A percentile compares a stretch with the other conserved stretches of the same genome.
phyloP scores from a whole-genome alignment of 805 yeast genomes.

The Starmerella stigmatis region DNA sequence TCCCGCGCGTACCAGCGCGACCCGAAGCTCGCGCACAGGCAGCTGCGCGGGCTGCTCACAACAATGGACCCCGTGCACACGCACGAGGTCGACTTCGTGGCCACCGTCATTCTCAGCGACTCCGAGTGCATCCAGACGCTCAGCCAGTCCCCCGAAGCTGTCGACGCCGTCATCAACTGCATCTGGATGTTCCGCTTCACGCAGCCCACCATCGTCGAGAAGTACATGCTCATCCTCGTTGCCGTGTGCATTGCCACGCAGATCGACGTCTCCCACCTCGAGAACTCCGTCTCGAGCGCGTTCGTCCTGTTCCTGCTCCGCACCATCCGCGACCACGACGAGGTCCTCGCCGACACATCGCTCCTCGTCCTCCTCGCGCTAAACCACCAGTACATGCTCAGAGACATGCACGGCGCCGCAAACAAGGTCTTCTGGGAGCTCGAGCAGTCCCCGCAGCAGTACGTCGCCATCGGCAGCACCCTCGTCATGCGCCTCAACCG shows the following conservation, averaged over 20 bases:
- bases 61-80: constrained; percentile 13
- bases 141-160: neutral
- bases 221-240: constrained; percentile 36
- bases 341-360: constrained; percentile 39
- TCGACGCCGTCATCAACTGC: constrained; percentile 32
- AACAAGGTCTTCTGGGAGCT: constrained; percentile 52
- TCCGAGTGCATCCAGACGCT: neutral
- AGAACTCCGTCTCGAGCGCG: constrained; percentile 32
- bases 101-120: constrained; percentile 8
- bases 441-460: constrained; percentile 35
- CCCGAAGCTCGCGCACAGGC: constrained; percentile 1
- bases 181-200: constrained; percentile 34
- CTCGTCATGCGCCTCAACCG: constrained; percentile 69
- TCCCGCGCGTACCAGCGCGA: constrained; percentile 15
- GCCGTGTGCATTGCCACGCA: constrained; percentile 8
- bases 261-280: constrained; percentile 4
- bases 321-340: constrained; percentile 34
- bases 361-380: constrained; percentile 62
- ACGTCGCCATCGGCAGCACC: constrained; percentile 53
- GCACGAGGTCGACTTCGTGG: constrained; percentile 9
- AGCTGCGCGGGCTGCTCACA: constrained; percentile 6
- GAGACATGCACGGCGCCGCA: constrained; percentile 10
- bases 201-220: constrained; percentile 34
- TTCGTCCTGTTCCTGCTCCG: constrained; percentile 42
- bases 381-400: constrained; percentile 79